Conservation (phyloP, 768 basidiomycete species). For the Mycena crocata region DNA sequence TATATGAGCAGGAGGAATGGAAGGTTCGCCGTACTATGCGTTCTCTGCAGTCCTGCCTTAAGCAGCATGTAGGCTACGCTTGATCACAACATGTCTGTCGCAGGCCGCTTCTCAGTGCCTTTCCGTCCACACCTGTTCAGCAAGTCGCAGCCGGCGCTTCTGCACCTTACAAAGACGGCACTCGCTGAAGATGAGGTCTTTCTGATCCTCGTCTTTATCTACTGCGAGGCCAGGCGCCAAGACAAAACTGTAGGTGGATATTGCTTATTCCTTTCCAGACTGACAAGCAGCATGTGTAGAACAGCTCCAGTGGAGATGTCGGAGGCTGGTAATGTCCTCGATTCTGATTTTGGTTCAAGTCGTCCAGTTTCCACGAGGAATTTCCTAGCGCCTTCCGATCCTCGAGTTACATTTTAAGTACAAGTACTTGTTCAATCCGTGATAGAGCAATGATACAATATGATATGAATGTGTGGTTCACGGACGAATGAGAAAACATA, state of each 20-base stretch:
- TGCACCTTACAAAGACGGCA: constrained; percentile 55
- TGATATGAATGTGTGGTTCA: constrained; percentile 14
- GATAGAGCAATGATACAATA: constrained; percentile 33
- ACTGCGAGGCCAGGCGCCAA: constrained; percentile 50
- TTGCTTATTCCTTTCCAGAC: neutral
- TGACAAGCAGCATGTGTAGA: constrained; percentile 12
- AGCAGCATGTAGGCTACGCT: constrained; percentile 32
- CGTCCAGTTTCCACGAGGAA: neutral
- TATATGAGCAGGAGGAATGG: constrained; percentile 60
- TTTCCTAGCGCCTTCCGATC: neutral
- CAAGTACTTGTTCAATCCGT: constrained; percentile 16
- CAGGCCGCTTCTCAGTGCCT: constrained; percentile 56
- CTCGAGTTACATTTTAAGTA: constrained; percentile 13
- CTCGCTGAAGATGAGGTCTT: constrained; percentile 54
- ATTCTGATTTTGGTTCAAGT: no score
- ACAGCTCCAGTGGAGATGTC: constrained; percentile 26
- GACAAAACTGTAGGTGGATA: constrained; percentile 44
- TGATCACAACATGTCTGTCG: constrained; percentile 44
- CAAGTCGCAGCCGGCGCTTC: constrained; percentile 51
- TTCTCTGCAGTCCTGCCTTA: constrained; percentile 10
- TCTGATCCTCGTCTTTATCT: constrained; percentile 50
- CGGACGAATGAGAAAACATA: constrained; percentile 15
- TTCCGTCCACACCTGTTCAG: constrained; percentile 63
- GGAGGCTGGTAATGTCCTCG: constrained; percentile 12
- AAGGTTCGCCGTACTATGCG: constrained; percentile 47